Base-by-base conservation (phyloP, 352 stramenopile genomes). In the Globisporangium mamillatum region DNA sequence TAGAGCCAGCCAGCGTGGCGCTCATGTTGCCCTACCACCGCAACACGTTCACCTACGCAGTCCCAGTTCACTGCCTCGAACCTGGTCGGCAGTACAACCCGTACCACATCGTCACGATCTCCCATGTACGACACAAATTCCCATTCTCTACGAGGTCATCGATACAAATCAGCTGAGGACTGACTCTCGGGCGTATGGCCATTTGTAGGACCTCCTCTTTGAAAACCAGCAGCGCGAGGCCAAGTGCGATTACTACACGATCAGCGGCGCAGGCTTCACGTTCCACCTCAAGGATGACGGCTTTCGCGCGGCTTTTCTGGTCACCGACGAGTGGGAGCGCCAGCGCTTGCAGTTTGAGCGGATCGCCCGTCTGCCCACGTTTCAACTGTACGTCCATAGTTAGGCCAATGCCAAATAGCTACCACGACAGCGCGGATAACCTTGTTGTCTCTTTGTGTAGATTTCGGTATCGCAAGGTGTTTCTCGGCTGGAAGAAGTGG, bases 381-480 rank as follows among this genome's bases (percentile, higher is more conserved):
- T 93, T 59, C 76, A 86, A 58, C 63, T 70, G 86, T 92, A 71
- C 60, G 69, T 24, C 7, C 36, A 24, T 6, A 8, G 20, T 2
- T 3, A 1, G 6, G 18, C 3, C 44, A 27, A 25, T 9, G 32
- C 22, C 52, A 14, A 34, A 10, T 58, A 2, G 22, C 25, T 58
- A 34, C 2, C 36, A 41, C 8, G 36, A 14, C 10, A 41, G 36
- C 8, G 9, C 10, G 36, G 36, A 41, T 41, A 46, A 46, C 38
- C 38, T 46, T 46, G 38, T 25, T 27, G 34, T 46, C 29, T 46
- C 4, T 54, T 3, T 53, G 12, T 18, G 7, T 56, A 92, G 83
- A 1, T 92, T 92, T 60, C 80, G 83, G 1, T 92, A 89, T 53
- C 80, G 81, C 1, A 90, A 92, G 64, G 80, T 81, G 4, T 92